Evolutionary conservation across 257 asterid species (phyloP), one percentile per base, ranked within the genome.

Genomic region (Coffea eugenioides): DNA sequence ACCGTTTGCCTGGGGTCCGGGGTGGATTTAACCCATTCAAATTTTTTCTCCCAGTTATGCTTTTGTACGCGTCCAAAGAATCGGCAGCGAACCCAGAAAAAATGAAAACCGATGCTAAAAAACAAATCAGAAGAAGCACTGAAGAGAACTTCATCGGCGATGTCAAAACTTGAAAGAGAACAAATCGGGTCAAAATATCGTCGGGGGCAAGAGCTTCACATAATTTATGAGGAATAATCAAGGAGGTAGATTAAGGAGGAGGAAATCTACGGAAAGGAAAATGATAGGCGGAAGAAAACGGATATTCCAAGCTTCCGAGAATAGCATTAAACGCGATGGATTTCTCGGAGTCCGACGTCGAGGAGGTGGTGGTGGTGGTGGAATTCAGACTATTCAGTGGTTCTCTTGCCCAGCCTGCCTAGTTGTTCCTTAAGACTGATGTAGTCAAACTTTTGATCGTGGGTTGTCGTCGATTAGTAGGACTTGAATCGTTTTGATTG

Each of bases 231-330:
- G n/a, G 71, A 62, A 8, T 16, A 48, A 54, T 61, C 16, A 10
- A 70, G 31, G 12, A 48, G 74, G 74, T 82, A 74, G 77, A 81
- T 77, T 81, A 81, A 78, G 57, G 43, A 49, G 11, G 31, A 75
- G 78, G 80, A 77, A 25, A 79, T 64, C 74, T 67, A 57, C 15
- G 21, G 21, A 57, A 34, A 69, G 82, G 83, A 82, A 71, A 80
- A 45, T 45, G 18, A 62, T 67, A 23, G 75, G 49, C 80, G 80
- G 83, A 51, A 77, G 84, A 83, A 56, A 88, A 87, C 74, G 83
- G 79, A 90, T 85, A 88, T 90, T 91, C 94, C 85, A 87, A 86
- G 86, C 79, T 74, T 74, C 78, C 69, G 78, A 74, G 41, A 49
- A 54, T 74, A 21, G 68, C 51, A 74, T 74, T n/a, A 3, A 23